These are phyloP conservation scores for Setomelanomma holmii DNA, from an alignment of 2,329 filamentous ascomycete species.

Conservation along the genomic window DNA sequence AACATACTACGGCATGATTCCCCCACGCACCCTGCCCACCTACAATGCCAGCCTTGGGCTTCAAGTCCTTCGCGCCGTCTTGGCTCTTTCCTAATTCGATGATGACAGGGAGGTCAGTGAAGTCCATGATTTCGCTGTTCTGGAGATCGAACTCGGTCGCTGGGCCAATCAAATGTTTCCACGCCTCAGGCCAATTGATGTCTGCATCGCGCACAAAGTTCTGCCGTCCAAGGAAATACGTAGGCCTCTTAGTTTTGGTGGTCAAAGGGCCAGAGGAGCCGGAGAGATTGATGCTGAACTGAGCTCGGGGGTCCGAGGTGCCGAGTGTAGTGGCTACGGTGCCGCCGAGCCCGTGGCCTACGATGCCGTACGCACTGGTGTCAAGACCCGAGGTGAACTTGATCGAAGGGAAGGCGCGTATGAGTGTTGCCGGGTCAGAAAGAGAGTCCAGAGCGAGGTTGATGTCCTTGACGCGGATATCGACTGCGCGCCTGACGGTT, in stretches of 20 bases:
- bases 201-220: constrained; percentile 97
- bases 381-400: constrained; percentile 16
- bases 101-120: constrained; percentile 29
- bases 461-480: constrained; percentile 26
- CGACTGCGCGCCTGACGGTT: constrained; percentile 17
- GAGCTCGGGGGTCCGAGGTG: constrained; percentile 10
- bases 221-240: constrained; percentile 50
- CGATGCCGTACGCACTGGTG: constrained; percentile 14
- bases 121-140: constrained; percentile 29
- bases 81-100: constrained; percentile 18
- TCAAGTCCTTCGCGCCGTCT: constrained; percentile 7
- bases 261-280: constrained; percentile 24
- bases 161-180: constrained; percentile 21
- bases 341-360: constrained; percentile 42
- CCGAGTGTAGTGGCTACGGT: constrained; percentile 27
- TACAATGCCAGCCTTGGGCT: constrained; percentile 2
- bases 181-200: constrained; percentile 80
- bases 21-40: constrained; percentile 8
- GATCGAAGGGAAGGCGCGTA: constrained; percentile 15
- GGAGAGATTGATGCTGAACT: constrained; percentile 32
- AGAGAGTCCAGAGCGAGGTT: constrained; percentile 24
- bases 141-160: constrained; percentile 32
- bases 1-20: constrained; percentile 20
- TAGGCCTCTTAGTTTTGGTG: constrained; percentile 7
- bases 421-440: not conserved